Evolutionary conservation across 805 yeast genomes (phyloP), one percentile per base, ranked within the genome.

Genomic region (Phaffomyces thermotolerans): DNA sequence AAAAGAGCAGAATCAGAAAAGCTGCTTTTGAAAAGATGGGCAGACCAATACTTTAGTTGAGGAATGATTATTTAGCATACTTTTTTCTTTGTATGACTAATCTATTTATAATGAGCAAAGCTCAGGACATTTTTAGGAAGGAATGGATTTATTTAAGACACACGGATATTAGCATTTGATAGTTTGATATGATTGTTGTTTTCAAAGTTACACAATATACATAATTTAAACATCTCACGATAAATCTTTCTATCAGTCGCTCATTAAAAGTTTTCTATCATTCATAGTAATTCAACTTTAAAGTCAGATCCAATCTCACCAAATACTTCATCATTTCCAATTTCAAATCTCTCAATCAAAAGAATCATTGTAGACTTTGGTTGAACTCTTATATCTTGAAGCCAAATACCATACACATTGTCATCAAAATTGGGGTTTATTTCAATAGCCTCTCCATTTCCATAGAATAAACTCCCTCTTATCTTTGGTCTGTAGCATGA

Each of bases 301-400:
- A 20, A 35, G 39, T 55, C 52, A 24, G 65, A 52, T 4, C 77
- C 79, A 30, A 70, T 54, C 14, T 64, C 65, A 1, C 73, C 63
- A 8, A 60, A 47, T 20, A 69, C 52, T 4, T 48, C 49, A 7
- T 75, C 79, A 5, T 48, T 41, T 0, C 80, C 80, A 6, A 56
- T 51, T 47, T 75, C 80, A 45, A 75, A 71, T 34, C 80, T 52
- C 49, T 75, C 80, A n/a, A 72, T 57, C 20, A 75, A 53, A 8
- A 75, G 45, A 4, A 72, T 59, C 43, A 71, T 49, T 0, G 64
- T 69, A 2, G 43, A 46, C 0, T 54, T 53, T 4, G 64, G 36
- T 3, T 20, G 23, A 2, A 57, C 41, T 1, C 5, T 13, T 1
- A 50, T 30, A n/a, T 44, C 27, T 2, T 43, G 37, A 5, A 53